phyloP scores from a whole-genome alignment of 2,329 filamentous ascomycete genomes.

The Penicillium thymicola region DNA sequence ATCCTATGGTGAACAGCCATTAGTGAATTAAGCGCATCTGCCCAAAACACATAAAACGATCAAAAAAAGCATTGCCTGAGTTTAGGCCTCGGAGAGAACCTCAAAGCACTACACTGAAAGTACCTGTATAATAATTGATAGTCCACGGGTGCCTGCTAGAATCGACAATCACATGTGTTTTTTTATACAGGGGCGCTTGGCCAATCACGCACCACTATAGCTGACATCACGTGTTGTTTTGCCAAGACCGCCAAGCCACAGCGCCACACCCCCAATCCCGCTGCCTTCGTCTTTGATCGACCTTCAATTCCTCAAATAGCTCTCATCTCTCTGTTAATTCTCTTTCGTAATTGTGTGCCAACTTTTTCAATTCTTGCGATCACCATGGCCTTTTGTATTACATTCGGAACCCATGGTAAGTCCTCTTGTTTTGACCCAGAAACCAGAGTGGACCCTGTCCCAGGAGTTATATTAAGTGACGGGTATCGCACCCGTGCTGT shows the following conservation, averaged over 20 bases:
- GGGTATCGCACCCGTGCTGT: background rate
- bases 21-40: constrained; percentile 1
- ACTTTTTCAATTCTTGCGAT: background rate
- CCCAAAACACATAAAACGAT: background rate
- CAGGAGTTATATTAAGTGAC: constrained; percentile 2
- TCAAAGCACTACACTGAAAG: background rate
- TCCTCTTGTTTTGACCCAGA: background rate
- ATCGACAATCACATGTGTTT: background rate
- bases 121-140: background rate
- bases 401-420: constrained; percentile 43
- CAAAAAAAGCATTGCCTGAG: background rate
- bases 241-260: constrained; percentile 34
- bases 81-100: background rate
- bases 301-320: constrained; percentile 6
- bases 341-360: background rate
- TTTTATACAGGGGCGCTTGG: constrained; percentile 3
- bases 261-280: constrained; percentile 30
- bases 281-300: constrained; percentile 27
- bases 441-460: constrained; percentile 10
- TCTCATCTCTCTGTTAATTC: background rate
- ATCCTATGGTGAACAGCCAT: constrained; percentile 1
- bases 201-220: constrained; percentile 12
- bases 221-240: constrained; percentile 22
- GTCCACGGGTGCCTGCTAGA: background rate
- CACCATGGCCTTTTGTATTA: constrained; percentile 44